phyloP scores from a whole-genome alignment of 2,329 filamentous ascomycete species.

The Orbilia brochopaga region DNA sequence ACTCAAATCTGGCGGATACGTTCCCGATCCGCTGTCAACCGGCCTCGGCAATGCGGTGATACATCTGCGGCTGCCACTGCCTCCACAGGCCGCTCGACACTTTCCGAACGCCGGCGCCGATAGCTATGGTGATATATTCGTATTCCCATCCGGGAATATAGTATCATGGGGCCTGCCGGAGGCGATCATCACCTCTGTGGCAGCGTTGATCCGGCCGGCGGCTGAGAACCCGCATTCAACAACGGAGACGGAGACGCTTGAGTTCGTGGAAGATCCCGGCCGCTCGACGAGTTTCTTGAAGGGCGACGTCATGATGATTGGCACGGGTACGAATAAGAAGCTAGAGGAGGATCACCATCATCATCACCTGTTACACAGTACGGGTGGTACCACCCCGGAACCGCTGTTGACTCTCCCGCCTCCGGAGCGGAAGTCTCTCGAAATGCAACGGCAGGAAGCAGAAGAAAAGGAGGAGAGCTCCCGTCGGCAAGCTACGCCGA shows the following conservation, averaged over 20 bases:
- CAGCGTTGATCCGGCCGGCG: slow-evolving; percentile 75
- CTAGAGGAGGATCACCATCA: slow-evolving; percentile 37
- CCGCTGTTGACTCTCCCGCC: not conserved
- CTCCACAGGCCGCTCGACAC: slow-evolving; percentile 55
- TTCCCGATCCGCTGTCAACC: slow-evolving; percentile 68
- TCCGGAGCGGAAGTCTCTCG: not conserved
- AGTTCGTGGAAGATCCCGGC: slow-evolving; percentile 77
- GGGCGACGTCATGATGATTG: slow-evolving; percentile 86
- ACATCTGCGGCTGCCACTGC: slow-evolving; percentile 62
- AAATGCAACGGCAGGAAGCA: not conserved
- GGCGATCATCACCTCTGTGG: slow-evolving; percentile 71
- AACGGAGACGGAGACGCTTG: slow-evolving; percentile 86
- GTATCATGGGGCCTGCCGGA: slow-evolving; percentile 89
- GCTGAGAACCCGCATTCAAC: slow-evolving; percentile 73
- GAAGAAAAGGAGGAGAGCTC: slow-evolving; percentile 50
- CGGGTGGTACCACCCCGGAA: slow-evolving; percentile 34
- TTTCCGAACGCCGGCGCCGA: slow-evolving; percentile 60
- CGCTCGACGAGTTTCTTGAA: slow-evolving; percentile 78
- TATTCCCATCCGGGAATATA: slow-evolving; percentile 92
- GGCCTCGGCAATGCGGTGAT: slow-evolving; percentile 70
- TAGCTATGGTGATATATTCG: slow-evolving; percentile 83
- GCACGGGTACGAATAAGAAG: slow-evolving; percentile 74
- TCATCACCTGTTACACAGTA: slow-evolving; percentile 50
- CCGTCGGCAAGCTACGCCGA: slow-evolving; percentile 61
- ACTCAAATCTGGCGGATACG: slow-evolving; percentile 66